Evolutionary conservation across 2,329 filamentous ascomycete species (phyloP).

Genomic region (Penicillium freii): DNA sequence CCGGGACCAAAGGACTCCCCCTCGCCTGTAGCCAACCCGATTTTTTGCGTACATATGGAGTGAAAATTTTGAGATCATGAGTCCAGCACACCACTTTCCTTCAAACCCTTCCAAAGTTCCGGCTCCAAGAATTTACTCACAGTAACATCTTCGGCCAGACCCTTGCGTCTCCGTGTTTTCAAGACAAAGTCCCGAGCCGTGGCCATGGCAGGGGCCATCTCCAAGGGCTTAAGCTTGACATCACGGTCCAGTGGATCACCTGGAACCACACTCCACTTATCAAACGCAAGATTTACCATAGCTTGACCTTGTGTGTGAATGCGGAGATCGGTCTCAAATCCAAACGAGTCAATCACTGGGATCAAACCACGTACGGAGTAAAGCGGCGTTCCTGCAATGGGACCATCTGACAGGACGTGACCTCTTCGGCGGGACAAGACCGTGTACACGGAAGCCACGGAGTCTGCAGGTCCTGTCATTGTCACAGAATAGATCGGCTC

Average conservation of each 20-base stretch:
- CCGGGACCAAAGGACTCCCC: constrained; percentile 9
- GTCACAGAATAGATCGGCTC: constrained; percentile 91
- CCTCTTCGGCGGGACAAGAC: constrained; percentile 83
- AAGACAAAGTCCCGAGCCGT: constrained; percentile 94
- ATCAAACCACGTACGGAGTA: constrained; percentile 89
- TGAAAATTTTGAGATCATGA: constrained; percentile 36
- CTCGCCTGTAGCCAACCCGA: background rate
- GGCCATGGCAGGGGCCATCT: constrained; percentile 82
- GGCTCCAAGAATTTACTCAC: constrained; percentile 96
- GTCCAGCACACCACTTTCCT: constrained; percentile 84
- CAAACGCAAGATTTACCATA: constrained; percentile 87
- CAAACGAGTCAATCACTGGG: constrained; percentile 95
- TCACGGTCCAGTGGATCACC: constrained; percentile 91
- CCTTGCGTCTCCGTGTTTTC: constrained; percentile 91
- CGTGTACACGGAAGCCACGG: constrained; percentile 85
- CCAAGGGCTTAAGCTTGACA: constrained; percentile 75
- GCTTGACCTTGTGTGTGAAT: constrained; percentile 95
- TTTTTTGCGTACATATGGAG: constrained; percentile 4
- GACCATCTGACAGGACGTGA: constrained; percentile 90
- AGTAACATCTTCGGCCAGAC: constrained; percentile 89
- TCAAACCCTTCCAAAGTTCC: constrained; percentile 82
- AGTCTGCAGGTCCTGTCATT: constrained; percentile 88
- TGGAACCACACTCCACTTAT: constrained; percentile 92
- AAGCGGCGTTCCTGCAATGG: constrained; percentile 88
- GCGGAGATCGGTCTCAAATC: constrained; percentile 93